Percentiles rank a stretch among this genome's conserved stretches.
phyloP scores from a whole-genome alignment of 352 stramenopile species.

The Globisporangium nodosum region DNA sequence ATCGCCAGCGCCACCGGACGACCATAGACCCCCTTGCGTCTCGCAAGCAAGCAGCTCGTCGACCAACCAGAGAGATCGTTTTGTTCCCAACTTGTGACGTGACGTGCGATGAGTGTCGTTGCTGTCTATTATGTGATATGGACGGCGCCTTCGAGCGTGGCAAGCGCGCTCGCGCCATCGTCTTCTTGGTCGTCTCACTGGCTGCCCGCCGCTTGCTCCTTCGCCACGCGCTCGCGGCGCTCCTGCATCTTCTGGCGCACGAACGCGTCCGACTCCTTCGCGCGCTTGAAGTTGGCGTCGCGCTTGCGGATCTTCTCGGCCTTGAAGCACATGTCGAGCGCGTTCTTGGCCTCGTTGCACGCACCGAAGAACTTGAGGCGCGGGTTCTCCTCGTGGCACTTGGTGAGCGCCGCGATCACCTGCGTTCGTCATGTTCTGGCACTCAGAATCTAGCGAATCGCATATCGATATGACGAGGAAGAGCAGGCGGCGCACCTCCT shows the following conservation, averaged over 20 bases:
- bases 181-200: neutral
- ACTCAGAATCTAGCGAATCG: neutral
- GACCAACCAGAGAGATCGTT: neutral
- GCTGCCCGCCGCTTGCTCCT: neutral
- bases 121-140: neutral
- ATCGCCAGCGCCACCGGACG: neutral
- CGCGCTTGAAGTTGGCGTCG: slow-evolving; percentile 55
- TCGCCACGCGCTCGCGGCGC: slow-evolving; percentile 36
- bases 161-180: neutral
- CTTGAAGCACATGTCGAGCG: slow-evolving; percentile 75
- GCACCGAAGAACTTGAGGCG: slow-evolving; percentile 71
- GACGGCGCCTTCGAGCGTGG: neutral
- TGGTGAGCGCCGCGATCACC: slow-evolving; percentile 62
- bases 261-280: slow-evolving; percentile 60
- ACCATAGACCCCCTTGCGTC: neutral
- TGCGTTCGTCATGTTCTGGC: slow-evolving; percentile 11
- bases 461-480: neutral
- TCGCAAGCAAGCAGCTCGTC: neutral
- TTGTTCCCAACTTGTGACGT: neutral
- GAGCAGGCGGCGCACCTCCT: slow-evolving; percentile 35
- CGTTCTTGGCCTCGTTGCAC: slow-evolving; percentile 68
- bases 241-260: slow-evolving; percentile 79
- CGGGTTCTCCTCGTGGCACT: slow-evolving; percentile 74
- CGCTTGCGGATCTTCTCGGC: slow-evolving; percentile 61
- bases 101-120: neutral